Base-by-base conservation (phyloP, 148 eudicot species). In the Fagopyrum tataricum region DNA sequence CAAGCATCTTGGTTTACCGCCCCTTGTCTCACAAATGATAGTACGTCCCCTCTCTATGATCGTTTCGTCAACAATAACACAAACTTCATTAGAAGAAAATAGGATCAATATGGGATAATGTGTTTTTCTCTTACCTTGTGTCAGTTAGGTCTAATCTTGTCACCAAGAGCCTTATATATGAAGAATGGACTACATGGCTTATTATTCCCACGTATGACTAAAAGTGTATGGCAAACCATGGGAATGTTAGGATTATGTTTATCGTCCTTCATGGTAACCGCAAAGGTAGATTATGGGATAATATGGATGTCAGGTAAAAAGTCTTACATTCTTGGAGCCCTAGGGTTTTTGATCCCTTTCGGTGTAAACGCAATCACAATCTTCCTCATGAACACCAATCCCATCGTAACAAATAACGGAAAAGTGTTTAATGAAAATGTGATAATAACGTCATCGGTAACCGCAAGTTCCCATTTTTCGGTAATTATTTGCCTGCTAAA, bases 401-500 rank as follows among this genome's bases (percentile, higher is more conserved):
- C 4, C 13, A 7, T 4, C 7, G 44, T 41, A 0, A 0, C 12
- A 12, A 9, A 2, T 0, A 14, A 4, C n/a, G 11, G 10, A 12
- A 49, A 49, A 6, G 15, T 13, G 15, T 14, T 18, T 15, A 6
- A 49, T 49, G 67, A 31, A 10, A 5, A 21, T 21, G 67, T 7
- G 67, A 21, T 23, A 1, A 10, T 13, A 1, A 13, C 67, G 2
- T 8, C 67, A 17, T 61, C 41, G 5, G 0, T 66, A 26, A 66
- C 23, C 42, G 41, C 44, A 14, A 66, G 6, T 17, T 6, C 90
- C 0, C 61, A 55, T 55, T 77, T 76, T 31, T 76, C 84, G 0
- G 78, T 74, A 12, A 67, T 84, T 11, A 72, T 75, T 5, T 73
- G 61, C 23, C 73, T 81, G 2, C 37, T 81, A 31, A 69, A 72